A percentile compares a stretch with the other conserved stretches of the same genome.
Evolutionary conservation across 352 stramenopile genomes (phyloP).

Genomic region (Phytopythium mirpurense): DNA sequence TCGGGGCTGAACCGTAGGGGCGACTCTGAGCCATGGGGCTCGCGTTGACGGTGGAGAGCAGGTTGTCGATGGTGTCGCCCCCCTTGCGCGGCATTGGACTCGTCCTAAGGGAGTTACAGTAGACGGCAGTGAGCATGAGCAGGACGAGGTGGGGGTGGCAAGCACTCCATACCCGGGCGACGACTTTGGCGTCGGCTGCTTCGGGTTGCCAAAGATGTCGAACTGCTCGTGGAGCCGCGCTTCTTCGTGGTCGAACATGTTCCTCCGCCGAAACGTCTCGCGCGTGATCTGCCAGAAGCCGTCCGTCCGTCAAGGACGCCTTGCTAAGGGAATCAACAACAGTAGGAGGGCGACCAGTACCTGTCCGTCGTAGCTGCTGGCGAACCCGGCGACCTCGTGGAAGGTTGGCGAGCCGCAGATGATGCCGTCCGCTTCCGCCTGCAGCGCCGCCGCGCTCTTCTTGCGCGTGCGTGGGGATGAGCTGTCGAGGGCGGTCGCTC

Average conservation of each 20-base stretch:
- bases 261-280: conserved; percentile 41
- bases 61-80: conserved; percentile 44
- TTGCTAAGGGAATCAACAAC: no score
- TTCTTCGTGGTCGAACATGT: conserved; percentile 55
- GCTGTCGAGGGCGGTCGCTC: conserved; percentile 7
- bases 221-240: conserved; percentile 38
- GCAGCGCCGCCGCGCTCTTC: conserved; percentile 18
- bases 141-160: no score
- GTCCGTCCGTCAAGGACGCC: neutral
- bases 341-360: no score
- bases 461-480: conserved; percentile 19
- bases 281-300: conserved; percentile 18
- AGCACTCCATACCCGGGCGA: conserved; percentile 11
- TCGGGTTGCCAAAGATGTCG: conserved; percentile 64
- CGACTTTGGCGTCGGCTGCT: conserved; percentile 23
- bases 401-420: conserved; percentile 57
- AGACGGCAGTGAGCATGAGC: no score
- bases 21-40: neutral
- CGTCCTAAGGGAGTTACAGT: no score
- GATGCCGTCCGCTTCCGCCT: conserved; percentile 30
- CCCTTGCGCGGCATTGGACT: conserved; percentile 11
- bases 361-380: conserved; percentile 63
- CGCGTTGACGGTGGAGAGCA: conserved; percentile 17
- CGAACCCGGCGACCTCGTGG: conserved; percentile 47
- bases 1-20: conserved; percentile 2